A percentile compares a stretch with the other conserved stretches of the same genome.
Conservation (phyloP, 2,329 filamentous ascomycete species). For the Cercospora sp. region DNA sequence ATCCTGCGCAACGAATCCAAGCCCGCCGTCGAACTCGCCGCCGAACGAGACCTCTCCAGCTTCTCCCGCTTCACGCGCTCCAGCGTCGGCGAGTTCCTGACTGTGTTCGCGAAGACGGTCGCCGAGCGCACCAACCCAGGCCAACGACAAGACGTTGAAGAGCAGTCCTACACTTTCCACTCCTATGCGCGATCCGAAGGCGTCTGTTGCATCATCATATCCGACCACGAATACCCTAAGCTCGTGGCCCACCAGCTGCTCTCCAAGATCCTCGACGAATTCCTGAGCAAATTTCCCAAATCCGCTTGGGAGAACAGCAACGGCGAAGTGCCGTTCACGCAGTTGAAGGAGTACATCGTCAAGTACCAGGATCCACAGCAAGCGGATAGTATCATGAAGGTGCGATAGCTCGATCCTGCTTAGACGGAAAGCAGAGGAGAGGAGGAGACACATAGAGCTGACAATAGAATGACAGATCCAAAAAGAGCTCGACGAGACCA, state of each 20-base stretch:
- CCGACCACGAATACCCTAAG: slow-evolving; percentile 57
- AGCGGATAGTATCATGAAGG: slow-evolving; percentile 74
- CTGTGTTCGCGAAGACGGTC: slow-evolving; percentile 80
- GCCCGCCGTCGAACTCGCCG: slow-evolving; percentile 73
- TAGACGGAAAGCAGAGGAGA: not conserved
- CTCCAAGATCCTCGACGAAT: slow-evolving; percentile 85
- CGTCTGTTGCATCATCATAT: slow-evolving; percentile 50
- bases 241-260: slow-evolving; percentile 84
- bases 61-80: slow-evolving; percentile 76
- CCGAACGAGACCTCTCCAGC: slow-evolving; percentile 73
- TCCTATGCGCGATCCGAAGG: slow-evolving; percentile 50
- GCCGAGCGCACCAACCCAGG: slow-evolving; percentile 79
- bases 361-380: slow-evolving; percentile 85
- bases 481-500: slow-evolving; percentile 94
- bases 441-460: slow-evolving; percentile 52
- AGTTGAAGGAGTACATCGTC: slow-evolving; percentile 74
- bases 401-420: slow-evolving; percentile 11
- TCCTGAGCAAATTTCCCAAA: slow-evolving; percentile 72
- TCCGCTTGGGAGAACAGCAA: slow-evolving; percentile 62
- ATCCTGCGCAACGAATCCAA: slow-evolving; percentile 77
- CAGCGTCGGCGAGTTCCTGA: slow-evolving; percentile 71
- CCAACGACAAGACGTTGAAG: slow-evolving; percentile 79
- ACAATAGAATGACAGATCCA: slow-evolving; percentile 64
- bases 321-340: slow-evolving; percentile 58
- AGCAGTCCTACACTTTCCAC: slow-evolving; percentile 70